phyloP scores from a whole-genome alignment of 1,284 basidiomycete species.

The Tilletia indica region DNA sequence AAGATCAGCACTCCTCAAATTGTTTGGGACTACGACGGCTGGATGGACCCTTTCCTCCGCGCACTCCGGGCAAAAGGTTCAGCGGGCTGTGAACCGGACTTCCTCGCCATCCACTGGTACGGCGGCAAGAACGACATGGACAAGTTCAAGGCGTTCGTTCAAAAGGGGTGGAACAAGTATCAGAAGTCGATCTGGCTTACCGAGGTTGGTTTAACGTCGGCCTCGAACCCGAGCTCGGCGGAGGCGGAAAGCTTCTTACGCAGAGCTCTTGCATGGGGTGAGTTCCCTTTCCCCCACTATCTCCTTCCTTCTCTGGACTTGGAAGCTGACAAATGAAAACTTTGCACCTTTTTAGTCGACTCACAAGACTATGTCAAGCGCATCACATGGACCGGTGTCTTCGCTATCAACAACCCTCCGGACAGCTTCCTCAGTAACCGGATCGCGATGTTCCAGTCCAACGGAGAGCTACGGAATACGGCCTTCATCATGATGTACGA shows the following conservation, averaged over 20 bases:
- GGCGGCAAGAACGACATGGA: constrained; percentile 34
- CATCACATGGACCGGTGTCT: constrained; percentile 47
- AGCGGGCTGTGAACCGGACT: constrained; percentile 42
- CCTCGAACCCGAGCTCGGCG: constrained; percentile 28
- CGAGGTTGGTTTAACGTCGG: constrained; percentile 40
- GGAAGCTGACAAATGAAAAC: neutral
- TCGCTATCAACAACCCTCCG: constrained; percentile 42
- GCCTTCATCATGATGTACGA: constrained; percentile 15
- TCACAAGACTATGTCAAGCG: constrained; percentile 39
- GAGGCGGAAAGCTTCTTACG: constrained; percentile 27
- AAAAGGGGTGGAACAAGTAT: constrained; percentile 34
- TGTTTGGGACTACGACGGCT: constrained; percentile 33
- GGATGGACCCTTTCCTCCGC: constrained; percentile 40
- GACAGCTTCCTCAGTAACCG: constrained; percentile 38
- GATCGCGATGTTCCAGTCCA: constrained; percentile 40
- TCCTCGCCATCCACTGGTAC: constrained; percentile 48
- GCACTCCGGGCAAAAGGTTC: constrained; percentile 28
- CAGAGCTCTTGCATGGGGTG: constrained; percentile 3
- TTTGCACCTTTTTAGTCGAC: constrained; percentile 18
- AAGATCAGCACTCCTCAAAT: constrained; percentile 41
- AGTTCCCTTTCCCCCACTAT: neutral
- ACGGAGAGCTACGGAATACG: neutral
- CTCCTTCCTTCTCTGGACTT: neutral
- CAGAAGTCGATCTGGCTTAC: constrained; percentile 49
- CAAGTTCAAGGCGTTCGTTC: constrained; percentile 42